Evolutionary conservation across 352 stramenopile species (phyloP), one percentile per base, ranked within the genome.

Genomic region (Phytophthora palmivora): DNA sequence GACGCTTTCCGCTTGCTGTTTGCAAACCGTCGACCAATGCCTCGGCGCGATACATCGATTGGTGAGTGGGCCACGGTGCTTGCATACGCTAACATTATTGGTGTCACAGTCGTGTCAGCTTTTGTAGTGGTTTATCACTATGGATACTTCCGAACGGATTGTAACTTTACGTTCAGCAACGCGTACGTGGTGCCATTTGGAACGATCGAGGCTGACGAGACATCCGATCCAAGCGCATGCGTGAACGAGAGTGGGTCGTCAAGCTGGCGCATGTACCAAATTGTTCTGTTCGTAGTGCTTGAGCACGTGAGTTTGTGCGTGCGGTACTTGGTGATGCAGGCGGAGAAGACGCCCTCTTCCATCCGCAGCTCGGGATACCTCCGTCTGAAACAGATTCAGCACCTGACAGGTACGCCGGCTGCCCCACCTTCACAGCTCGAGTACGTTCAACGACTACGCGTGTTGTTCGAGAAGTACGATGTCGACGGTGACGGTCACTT

Each of bases 81-180:
- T 4, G 85, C 78, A 19, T 95, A 95, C 53, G 87, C 87, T 21
- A 95, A 94, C 56, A 92, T 94, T 49, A 88, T 95, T 21, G 84
- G 83, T 8, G 84, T 95, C 34, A 94, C 85, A 4, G 87, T 92
- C 0, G 85, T 94, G 16, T 89, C 79, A 46, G 83, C 74, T 14
- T 89, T 95, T 22, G 86, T 94, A 7, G 82, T 92, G 1, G 78
- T 87, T n/a, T 95, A 95, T 53, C 87, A 95, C 59, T 91, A 82
- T 56, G 84, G 85, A 3, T 91, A 90, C 63, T 94, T 95, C 43
- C 58, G 79, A 37, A 91, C 76, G 15, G 51, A 67, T 19, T 95
- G 87, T 56, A 91, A 95, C 73, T 95, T 87, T 45, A 72, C 67
- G 0, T 94, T 95, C 16, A 63, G 22, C 16, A 66, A 84, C 16